phyloP scores from a whole-genome alignment of 139 green algal species.

The Tetraselmis chui region DNA sequence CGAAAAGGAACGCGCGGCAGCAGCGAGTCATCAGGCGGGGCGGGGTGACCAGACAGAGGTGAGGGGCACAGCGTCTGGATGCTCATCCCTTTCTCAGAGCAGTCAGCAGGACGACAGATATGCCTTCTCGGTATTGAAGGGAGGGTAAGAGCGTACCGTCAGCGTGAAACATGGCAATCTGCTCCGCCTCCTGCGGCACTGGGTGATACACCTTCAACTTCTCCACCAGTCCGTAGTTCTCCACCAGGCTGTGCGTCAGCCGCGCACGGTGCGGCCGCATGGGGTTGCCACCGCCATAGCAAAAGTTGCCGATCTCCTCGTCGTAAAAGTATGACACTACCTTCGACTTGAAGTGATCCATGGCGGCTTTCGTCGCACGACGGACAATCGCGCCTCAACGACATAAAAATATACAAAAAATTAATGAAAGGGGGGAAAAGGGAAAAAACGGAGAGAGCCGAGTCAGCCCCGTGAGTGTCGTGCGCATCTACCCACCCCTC shows the following conservation, averaged over 20 bases:
- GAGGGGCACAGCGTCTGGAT: not conserved
- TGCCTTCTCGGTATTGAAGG: no score
- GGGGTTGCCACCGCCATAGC: constrained; percentile 69
- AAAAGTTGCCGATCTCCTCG: constrained; percentile 68
- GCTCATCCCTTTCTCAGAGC: no score
- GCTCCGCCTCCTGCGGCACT: constrained; percentile 40
- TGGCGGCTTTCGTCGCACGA: no score
- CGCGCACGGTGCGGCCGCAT: constrained; percentile 91
- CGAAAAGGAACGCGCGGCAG: not conserved
- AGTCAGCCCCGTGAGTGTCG: no score
- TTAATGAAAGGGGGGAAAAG: no score
- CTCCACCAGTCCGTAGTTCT: constrained; percentile 81
- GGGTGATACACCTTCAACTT: constrained; percentile 78
- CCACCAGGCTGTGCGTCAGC: constrained; percentile 88
- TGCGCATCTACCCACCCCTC: no score
- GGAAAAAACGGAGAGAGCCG: no score
- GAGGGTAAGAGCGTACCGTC: no score
- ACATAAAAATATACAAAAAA: no score
- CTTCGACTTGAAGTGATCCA: no score
- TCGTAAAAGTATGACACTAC: constrained; percentile 90
- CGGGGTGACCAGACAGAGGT: not conserved
- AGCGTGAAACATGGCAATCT: constrained; percentile 87
- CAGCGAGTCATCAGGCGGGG: not conserved
- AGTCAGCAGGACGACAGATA: not conserved
- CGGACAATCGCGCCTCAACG: no score